phyloP scores from a whole-genome alignment of 768 basidiomycete genomes.

The Podaxis carcinomalis region DNA sequence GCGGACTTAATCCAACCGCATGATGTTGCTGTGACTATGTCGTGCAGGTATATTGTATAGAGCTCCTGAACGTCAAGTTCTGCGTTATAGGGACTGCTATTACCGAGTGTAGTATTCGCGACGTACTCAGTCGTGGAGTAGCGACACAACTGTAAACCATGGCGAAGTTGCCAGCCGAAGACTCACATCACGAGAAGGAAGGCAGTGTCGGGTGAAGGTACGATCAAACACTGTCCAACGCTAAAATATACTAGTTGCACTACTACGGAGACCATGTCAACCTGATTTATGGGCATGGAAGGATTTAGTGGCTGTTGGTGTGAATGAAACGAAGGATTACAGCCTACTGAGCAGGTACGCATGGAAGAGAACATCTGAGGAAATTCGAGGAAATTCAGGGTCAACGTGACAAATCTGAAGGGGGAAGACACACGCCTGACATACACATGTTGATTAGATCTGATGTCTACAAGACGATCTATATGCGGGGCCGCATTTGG shows the following conservation, averaged over 20 bases:
- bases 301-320: not conserved
- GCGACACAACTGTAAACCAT: too few species aligned
- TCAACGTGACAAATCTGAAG: too few species aligned
- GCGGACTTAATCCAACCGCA: not conserved
- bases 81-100: not conserved
- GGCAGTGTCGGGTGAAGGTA: not conserved
- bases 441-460: not conserved
- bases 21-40: not conserved
- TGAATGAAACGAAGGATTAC: not conserved
- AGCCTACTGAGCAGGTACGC: not conserved
- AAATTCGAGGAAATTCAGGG: not conserved
- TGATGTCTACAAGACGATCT: not conserved
- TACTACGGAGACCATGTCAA: not conserved
- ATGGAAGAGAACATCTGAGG: slow-evolving; percentile 1
- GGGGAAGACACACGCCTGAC: not conserved
- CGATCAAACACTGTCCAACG: not conserved
- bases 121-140: not conserved
- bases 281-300: not conserved
- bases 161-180: not conserved
- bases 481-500: not conserved
- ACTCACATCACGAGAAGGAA: not conserved
- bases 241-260: not conserved
- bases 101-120: not conserved
- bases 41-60: not conserved
- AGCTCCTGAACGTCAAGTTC: not conserved